Conservation (phyloP, 257 asterid genomes). For the Gynochthodes officinalis region DNA sequence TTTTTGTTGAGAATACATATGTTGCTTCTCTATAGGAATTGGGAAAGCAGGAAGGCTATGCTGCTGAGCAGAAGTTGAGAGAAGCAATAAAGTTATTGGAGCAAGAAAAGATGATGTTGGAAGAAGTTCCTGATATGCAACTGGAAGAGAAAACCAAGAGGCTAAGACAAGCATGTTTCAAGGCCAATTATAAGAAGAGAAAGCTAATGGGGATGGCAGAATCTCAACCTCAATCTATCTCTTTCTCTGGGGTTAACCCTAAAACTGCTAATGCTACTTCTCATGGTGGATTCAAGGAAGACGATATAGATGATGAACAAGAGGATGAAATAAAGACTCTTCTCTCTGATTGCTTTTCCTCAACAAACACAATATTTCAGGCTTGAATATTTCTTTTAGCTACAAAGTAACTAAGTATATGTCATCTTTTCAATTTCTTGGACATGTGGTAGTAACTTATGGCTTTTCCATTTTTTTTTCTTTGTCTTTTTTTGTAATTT, state of each 20-base stretch:
- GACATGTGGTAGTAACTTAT: background rate
- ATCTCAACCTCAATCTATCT: slow-evolving; percentile 14
- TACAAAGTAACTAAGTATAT: background rate
- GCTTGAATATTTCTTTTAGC: background rate
- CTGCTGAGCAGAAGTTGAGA: slow-evolving; percentile 23
- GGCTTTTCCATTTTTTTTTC: too few relatives aligned
- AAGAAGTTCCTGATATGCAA: slow-evolving; percentile 55
- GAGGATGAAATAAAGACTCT: slow-evolving; percentile 42
- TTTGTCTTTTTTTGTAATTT: background rate
- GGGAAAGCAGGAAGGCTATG: slow-evolving; percentile 39
- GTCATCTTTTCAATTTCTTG: background rate
- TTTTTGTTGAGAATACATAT: background rate
- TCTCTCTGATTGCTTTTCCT: slow-evolving; percentile 36
- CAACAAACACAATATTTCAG: slow-evolving; percentile 9
- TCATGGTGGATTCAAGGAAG: background rate
- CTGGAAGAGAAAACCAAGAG: slow-evolving; percentile 64
- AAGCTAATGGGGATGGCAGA: slow-evolving; percentile 37
- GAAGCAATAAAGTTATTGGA: slow-evolving; percentile 39
- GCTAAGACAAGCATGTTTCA: slow-evolving; percentile 64
- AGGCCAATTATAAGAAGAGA: slow-evolving; percentile 70
- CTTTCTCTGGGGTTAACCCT: slow-evolving; percentile 2
- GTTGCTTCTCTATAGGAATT: slow-evolving; percentile 33
- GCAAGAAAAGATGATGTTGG: slow-evolving; percentile 51
- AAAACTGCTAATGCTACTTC: background rate
- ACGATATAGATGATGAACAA: background rate